Conservation (phyloP, 257 asterid genomes). For the Salvia rosmarinus region DNA sequence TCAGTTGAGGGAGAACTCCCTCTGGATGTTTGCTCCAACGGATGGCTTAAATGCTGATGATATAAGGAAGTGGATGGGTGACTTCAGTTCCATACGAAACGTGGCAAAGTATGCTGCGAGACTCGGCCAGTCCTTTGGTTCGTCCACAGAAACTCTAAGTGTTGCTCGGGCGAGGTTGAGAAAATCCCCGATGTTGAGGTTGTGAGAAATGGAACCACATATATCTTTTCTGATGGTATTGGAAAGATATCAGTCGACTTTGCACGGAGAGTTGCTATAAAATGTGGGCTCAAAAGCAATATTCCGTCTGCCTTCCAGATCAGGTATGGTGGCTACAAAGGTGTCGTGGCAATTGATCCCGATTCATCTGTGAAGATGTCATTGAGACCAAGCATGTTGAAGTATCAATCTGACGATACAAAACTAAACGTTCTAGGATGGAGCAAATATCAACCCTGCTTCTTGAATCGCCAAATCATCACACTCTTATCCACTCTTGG, state of each 20-base stretch:
- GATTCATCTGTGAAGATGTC: conserved; percentile 57
- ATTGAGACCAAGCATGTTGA: conserved; percentile 76
- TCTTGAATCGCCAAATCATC: conserved; percentile 76
- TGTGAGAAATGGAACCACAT: conserved; percentile 32
- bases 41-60: conserved; percentile 47
- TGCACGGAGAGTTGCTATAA: conserved; percentile 65
- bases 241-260: conserved; percentile 86
- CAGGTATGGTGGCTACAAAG: conserved; percentile 89
- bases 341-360: conserved; percentile 86
- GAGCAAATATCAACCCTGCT: conserved; percentile 90
- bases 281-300: conserved; percentile 58
- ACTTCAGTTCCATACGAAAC: conserved; percentile 65
- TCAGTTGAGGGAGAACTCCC: conserved; percentile 78
- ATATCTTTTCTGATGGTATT: conserved; percentile 84
- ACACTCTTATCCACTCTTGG: conserved; percentile 89
- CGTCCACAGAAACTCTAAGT: conserved; percentile 76
- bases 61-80: conserved; percentile 87
- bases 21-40: conserved; percentile 91
- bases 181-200: conserved; percentile 46
- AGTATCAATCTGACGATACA: conserved; percentile 64
- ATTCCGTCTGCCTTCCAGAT: conserved; percentile 88
- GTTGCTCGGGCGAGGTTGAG: conserved; percentile 57
- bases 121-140: conserved; percentile 90
- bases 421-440: conserved; percentile 76
- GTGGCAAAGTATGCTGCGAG: conserved; percentile 94